A percentile compares a stretch with the other conserved stretches of the same genome.
phyloP scores from a whole-genome alignment of 2,329 filamentous ascomycete genomes.

The Grosmannia clavigera region DNA sequence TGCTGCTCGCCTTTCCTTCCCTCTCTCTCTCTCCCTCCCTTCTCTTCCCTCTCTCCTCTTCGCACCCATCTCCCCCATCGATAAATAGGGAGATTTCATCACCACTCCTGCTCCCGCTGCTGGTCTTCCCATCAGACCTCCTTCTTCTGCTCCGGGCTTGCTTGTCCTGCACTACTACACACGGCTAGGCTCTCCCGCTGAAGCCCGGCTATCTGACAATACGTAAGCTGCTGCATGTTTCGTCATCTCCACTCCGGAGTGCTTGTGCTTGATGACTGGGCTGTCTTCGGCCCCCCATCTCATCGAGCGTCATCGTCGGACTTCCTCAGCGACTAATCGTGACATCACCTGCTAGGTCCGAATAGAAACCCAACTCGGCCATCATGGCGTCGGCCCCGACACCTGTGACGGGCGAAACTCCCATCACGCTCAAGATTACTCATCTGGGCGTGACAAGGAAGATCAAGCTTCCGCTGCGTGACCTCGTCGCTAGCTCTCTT shows the following conservation, averaged over 20 bases:
- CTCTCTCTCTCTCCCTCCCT: slow-evolving; percentile 2
- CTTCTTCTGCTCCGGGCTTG: background rate
- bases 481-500: slow-evolving; percentile 62
- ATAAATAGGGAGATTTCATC: background rate
- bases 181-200: background rate
- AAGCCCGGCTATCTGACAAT: background rate
- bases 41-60: background rate
- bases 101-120: background rate
- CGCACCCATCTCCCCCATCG: background rate
- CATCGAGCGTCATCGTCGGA: background rate
- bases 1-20: slow-evolving; percentile 2
- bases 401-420: slow-evolving; percentile 44
- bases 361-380: background rate
- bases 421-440: slow-evolving; percentile 76
- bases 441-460: slow-evolving; percentile 65
- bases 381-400: slow-evolving; percentile 22
- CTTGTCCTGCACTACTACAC: background rate
- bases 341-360: background rate
- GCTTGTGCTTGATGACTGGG: background rate
- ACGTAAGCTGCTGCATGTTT: background rate
- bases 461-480: slow-evolving; percentile 80
- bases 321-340: background rate
- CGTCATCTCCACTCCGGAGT: background rate
- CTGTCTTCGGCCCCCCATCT: background rate
- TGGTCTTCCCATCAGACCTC: background rate